Percentiles rank a stretch among this genome's conserved stretches.
These are phyloP conservation scores for Termitomyces sp. DNA, from an alignment of 768 basidiomycete genomes.

Conservation along the genomic window DNA sequence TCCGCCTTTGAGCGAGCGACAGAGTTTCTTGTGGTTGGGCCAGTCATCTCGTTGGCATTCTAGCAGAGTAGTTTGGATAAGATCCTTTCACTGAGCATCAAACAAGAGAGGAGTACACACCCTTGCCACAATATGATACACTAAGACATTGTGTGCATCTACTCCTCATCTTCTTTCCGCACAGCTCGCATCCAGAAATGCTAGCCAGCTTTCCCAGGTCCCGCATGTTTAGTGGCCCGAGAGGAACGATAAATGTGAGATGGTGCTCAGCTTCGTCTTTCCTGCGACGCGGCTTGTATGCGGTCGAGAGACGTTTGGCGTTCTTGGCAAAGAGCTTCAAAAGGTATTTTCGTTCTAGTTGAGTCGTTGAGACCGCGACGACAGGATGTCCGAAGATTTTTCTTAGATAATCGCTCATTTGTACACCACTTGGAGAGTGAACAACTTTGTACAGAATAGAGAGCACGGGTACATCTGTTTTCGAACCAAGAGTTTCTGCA, in stretches of 20 bases:
- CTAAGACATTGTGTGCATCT: constrained; percentile 29
- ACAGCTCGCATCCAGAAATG: constrained; percentile 30
- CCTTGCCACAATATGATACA: constrained; percentile 29
- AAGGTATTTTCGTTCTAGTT: constrained; percentile 27
- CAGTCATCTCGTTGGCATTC: constrained; percentile 38
- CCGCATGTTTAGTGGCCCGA: constrained; percentile 27
- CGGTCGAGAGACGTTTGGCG: constrained; percentile 20
- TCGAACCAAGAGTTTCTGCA: background rate
- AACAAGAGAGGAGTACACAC: constrained; percentile 12
- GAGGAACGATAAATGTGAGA: constrained; percentile 29
- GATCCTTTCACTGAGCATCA: background rate
- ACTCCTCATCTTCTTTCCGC: constrained; percentile 26
- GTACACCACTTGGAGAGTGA: constrained; percentile 8
- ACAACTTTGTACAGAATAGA: constrained; percentile 21
- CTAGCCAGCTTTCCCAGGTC: constrained; percentile 30
- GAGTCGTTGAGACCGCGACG: constrained; percentile 12
- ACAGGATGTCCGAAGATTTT: constrained; percentile 7
- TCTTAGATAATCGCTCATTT: constrained; percentile 11
- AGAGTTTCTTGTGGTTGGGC: constrained; percentile 29
- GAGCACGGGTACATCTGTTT: constrained; percentile 20
- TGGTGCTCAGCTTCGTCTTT: constrained; percentile 17
- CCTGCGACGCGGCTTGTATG: constrained; percentile 17
- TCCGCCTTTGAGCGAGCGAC: constrained; percentile 31
- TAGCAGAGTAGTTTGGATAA: constrained; percentile 3
- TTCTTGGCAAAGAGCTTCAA: constrained; percentile 27